These are phyloP conservation scores for Talaromyces liani DNA, from an alignment of 495 filamentous ascomycete genomes.

Conservation along the genomic window DNA sequence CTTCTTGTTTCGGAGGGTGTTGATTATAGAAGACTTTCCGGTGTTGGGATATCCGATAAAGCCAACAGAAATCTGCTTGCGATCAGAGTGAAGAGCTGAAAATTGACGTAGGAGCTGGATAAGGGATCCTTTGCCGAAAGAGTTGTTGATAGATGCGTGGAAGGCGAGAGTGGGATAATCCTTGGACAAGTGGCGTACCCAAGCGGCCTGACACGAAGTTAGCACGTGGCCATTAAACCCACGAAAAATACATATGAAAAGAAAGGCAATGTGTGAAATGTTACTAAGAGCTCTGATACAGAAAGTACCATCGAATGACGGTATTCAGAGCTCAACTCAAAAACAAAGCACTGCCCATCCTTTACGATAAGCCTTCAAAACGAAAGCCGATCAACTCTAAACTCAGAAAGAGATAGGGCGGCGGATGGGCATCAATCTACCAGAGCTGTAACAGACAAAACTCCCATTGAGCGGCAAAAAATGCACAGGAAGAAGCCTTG, in stretches of 20 bases:
- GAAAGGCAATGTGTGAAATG: conserved; percentile 76
- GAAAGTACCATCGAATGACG: conserved; percentile 27
- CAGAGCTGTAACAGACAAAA: conserved; percentile 96
- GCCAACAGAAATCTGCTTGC: conserved; percentile 88
- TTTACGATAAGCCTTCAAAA: conserved; percentile 64
- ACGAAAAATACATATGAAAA: background rate
- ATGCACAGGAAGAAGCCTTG: conserved; percentile 72
- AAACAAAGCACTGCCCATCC: conserved; percentile 59
- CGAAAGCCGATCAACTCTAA: conserved; percentile 65
- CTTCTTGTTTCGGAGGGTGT: conserved; percentile 84
- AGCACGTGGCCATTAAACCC: conserved; percentile 21
- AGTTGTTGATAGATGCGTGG: conserved; percentile 86
- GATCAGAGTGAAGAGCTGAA: conserved; percentile 77
- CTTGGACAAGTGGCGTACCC: conserved; percentile 73
- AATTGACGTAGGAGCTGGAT: conserved; percentile 86
- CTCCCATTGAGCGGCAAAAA: conserved; percentile 53
- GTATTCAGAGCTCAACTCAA: conserved; percentile 78
- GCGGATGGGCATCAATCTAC: conserved; percentile 78
- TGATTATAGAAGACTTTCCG: conserved; percentile 90
- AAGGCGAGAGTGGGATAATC: conserved; percentile 92
- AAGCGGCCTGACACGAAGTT: conserved; percentile 61
- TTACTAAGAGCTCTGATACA: conserved; percentile 93
- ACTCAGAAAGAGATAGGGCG: conserved; percentile 53
- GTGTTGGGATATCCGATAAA: conserved; percentile 85
- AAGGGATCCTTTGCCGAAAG: conserved; percentile 76